phyloP scores from a whole-genome alignment of 768 basidiomycete genomes.

The Rhizopogon salebrosus region DNA sequence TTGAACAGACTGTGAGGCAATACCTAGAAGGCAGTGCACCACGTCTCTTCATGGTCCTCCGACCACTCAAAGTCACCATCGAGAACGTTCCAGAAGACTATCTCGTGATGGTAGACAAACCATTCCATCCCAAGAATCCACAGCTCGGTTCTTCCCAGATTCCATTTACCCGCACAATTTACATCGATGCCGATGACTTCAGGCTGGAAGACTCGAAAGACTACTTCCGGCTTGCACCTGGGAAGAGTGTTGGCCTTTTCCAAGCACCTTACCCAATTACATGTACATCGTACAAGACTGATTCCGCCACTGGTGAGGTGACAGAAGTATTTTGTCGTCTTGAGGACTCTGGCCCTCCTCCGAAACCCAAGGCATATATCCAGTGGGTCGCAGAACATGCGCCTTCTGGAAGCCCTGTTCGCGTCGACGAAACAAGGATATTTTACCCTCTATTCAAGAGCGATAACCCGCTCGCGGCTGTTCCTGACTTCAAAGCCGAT shows the following conservation, averaged over 20 bases:
- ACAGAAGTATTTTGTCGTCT: slow-evolving; percentile 74
- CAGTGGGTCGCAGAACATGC: slow-evolving; percentile 94
- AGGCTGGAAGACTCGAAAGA: slow-evolving; percentile 85
- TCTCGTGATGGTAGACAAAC: slow-evolving; percentile 78
- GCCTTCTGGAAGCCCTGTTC: slow-evolving; percentile 74
- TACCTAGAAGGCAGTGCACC: slow-evolving; percentile 88
- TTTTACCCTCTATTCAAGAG: slow-evolving; percentile 94
- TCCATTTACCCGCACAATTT: slow-evolving; percentile 84
- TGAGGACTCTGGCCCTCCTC: slow-evolving; percentile 59
- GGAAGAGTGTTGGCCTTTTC: slow-evolving; percentile 95
- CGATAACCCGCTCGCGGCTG: slow-evolving; percentile 69
- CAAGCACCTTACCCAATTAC: slow-evolving; percentile 90
- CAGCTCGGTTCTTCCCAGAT: slow-evolving; percentile 76
- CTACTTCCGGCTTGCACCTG: slow-evolving; percentile 96
- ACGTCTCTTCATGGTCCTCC: slow-evolving; percentile 85
- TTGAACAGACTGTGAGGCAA: slow-evolving; percentile 84
- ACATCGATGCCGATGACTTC: slow-evolving; percentile 94
- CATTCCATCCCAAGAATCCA: slow-evolving; percentile 90
- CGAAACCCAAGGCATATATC: slow-evolving; percentile 90
- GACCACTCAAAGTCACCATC: slow-evolving; percentile 86
- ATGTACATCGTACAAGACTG: slow-evolving; percentile 82
- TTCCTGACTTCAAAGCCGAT: slow-evolving; percentile 77
- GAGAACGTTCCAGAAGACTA: slow-evolving; percentile 89
- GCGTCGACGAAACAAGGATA: slow-evolving; percentile 83
- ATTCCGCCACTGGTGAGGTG: slow-evolving; percentile 67